phyloP scores from a whole-genome alignment of 2,329 filamentous ascomycete species.

The Hypoxylon sp. region DNA sequence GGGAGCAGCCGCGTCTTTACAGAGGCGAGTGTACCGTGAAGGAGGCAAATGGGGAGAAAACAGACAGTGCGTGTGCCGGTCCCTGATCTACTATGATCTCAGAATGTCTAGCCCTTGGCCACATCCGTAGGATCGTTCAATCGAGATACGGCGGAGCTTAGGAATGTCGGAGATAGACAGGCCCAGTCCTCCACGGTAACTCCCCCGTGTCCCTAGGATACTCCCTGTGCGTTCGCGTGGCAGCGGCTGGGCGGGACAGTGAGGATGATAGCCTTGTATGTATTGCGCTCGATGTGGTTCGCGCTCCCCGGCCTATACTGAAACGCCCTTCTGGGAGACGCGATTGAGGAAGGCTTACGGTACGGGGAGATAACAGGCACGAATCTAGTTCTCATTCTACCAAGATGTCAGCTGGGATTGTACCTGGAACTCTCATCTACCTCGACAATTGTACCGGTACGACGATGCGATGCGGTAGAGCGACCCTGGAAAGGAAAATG shows the following conservation, averaged over 20 bases:
- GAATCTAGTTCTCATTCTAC: not conserved
- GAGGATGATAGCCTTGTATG: too few species aligned
- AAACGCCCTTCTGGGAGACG: not conserved
- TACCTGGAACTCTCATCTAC: conserved; percentile 9
- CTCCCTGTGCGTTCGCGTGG: conserved; percentile 18
- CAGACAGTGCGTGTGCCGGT: not conserved
- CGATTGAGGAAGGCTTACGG: not conserved
- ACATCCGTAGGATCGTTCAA: not conserved
- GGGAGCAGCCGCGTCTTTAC: not conserved
- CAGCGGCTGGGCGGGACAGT: too few species aligned
- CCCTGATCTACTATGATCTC: not conserved
- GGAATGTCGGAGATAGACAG: not conserved
- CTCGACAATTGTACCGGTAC: conserved; percentile 3
- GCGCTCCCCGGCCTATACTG: not conserved
- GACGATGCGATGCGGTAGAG: not conserved
- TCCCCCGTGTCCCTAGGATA: conserved; percentile 11
- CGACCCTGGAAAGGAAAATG: conserved; percentile 6
- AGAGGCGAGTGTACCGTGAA: not conserved
- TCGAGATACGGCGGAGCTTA: not conserved
- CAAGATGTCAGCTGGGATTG: not conserved
- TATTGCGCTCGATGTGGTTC: not conserved
- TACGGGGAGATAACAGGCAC: conserved; percentile 7
- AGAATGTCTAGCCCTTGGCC: not conserved
- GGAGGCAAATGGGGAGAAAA: conserved; percentile 8
- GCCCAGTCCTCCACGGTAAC: not conserved